phyloP scores from a whole-genome alignment of 208 protist genomes.

The Trichomonas gallinae region DNA sequence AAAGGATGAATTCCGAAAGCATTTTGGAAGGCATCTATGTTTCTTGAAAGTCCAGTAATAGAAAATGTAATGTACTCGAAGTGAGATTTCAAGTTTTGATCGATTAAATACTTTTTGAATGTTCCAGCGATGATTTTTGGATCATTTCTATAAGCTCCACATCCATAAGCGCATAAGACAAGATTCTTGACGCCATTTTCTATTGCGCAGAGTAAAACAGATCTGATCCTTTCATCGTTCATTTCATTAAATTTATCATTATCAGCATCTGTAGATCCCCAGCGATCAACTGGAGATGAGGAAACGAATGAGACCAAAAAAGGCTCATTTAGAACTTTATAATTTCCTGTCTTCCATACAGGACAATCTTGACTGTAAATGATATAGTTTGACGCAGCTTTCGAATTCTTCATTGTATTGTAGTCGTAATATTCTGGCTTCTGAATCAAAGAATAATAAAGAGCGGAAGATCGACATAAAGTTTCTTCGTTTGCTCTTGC shows the following conservation, averaged over 20 bases:
- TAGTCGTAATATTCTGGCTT: not conserved
- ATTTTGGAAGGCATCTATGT: not conserved
- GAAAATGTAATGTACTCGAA: not conserved
- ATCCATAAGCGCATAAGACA: not conserved
- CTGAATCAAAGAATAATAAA: not conserved
- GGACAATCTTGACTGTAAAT: not conserved
- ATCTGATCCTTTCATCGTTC: not conserved
- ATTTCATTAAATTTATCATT: not conserved
- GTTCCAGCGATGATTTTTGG: not conserved
- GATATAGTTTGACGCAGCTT: not conserved
- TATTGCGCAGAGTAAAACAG: not conserved
- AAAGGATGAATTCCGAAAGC: not conserved
- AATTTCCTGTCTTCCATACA: not conserved
- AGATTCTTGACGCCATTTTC: not conserved
- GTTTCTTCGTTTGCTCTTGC: not conserved
- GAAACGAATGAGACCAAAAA: not conserved
- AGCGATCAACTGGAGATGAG: not conserved
- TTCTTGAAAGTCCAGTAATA: not conserved
- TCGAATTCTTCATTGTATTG: not conserved
- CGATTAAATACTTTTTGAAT: slow-evolving; percentile 4
- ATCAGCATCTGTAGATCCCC: not conserved
- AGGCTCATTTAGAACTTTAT: not conserved
- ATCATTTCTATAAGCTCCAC: not conserved
- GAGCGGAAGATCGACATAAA: not conserved
- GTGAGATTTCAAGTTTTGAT: not conserved